Percentiles rank a stretch among this genome's conserved stretches.
Evolutionary conservation across 2,329 filamentous ascomycete species (phyloP).

Genomic region (Decorospora gaudefroyi): DNA sequence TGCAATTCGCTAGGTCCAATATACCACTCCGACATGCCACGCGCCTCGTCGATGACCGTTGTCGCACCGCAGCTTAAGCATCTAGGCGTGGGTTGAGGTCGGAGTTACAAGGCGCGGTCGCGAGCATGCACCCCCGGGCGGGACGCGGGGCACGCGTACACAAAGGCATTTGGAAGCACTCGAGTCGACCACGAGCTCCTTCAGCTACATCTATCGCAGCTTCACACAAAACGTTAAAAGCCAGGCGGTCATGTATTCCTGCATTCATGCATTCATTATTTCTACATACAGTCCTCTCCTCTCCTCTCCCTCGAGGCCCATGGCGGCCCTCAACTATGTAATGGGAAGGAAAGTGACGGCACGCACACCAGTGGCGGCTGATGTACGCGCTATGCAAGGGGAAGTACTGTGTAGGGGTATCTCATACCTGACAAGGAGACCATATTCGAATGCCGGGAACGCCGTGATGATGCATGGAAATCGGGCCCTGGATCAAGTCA

Average conservation of each 20-base stretch:
- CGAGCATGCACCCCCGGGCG: conserved; percentile 18
- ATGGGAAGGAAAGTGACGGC: not conserved
- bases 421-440: conserved; percentile 14
- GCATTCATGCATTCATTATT: not conserved
- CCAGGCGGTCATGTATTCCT: no score
- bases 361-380: not conserved
- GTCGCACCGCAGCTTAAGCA: conserved; percentile 22
- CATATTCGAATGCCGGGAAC: conserved; percentile 28
- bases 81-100: conserved; percentile 25
- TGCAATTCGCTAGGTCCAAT: conserved; percentile 23
- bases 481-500: conserved; percentile 14
- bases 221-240: no score
- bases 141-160: conserved; percentile 15
- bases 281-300: not conserved
- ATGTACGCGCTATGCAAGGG: conserved; percentile 4
- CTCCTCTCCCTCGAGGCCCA: no score
- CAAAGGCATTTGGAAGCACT: not conserved
- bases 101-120: conserved; percentile 31
- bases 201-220: no score
- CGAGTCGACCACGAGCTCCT: no score
- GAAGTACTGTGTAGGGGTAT: not conserved
- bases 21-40: conserved; percentile 37
- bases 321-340: not conserved
- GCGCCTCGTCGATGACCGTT: conserved; percentile 21
- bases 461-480: conserved; percentile 14